phyloP scores from a whole-genome alignment of 2,329 filamentous ascomycete genomes.

The Aspergillus niger region DNA sequence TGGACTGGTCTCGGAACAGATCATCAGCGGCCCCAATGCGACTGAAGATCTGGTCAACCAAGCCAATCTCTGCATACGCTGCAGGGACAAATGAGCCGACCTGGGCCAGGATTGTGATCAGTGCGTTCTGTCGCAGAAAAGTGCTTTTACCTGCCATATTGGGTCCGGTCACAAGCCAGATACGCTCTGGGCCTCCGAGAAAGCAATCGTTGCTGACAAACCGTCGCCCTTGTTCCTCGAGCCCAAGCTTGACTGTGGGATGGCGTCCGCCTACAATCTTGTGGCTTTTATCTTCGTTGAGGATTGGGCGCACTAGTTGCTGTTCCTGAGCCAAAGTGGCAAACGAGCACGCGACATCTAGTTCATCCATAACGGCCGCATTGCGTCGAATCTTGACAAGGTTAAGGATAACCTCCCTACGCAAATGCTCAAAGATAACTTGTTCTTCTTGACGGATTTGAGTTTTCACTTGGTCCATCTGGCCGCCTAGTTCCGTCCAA shows the following conservation, averaged over 20 bases:
- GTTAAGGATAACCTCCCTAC: conserved; percentile 74
- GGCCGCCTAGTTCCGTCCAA: conserved; percentile 80
- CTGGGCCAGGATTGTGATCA: conserved; percentile 92
- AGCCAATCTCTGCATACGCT: conserved; percentile 77
- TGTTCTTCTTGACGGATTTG: conserved; percentile 84
- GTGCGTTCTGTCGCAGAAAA: conserved; percentile 90
- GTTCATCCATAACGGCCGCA: conserved; percentile 85
- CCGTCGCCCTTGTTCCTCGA: conserved; percentile 74
- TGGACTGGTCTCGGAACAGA: conserved; percentile 90
- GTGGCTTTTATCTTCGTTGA: conserved; percentile 67
- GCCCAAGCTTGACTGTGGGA: conserved; percentile 83
- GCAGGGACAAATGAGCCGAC: conserved; percentile 92
- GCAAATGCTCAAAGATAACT: conserved; percentile 72
- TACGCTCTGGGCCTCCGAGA: conserved; percentile 72
- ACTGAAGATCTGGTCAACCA: conserved; percentile 96
- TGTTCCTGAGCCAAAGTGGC: conserved; percentile 76
- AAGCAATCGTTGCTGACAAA: conserved; percentile 88
- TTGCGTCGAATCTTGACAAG: conserved; percentile 86
- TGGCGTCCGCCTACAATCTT: conserved; percentile 85
- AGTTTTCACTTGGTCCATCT: conserved; percentile 74
- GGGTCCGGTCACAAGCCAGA: conserved; percentile 73
- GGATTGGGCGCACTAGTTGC: conserved; percentile 68
- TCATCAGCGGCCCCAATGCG: conserved; percentile 93
- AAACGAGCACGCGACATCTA: conserved; percentile 87
- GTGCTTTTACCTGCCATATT: conserved; percentile 99